Evolutionary conservation across 805 yeast genomes (phyloP).

Genomic region (Metschnikowia corniflorae): DNA sequence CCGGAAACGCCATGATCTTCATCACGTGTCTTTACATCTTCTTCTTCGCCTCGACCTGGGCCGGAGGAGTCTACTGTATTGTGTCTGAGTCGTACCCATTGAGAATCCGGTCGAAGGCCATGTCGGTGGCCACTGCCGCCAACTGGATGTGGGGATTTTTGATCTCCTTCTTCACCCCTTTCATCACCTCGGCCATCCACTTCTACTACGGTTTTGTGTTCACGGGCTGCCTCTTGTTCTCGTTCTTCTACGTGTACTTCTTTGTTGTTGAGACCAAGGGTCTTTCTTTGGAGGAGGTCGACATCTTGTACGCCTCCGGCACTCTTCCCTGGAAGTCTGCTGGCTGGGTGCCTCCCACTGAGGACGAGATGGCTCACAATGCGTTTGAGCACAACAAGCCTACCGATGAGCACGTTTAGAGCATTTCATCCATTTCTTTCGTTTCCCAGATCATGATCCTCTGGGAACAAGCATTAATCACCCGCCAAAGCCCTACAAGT

Average conservation of each 20-base stretch:
- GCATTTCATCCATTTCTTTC: not conserved
- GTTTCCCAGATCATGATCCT: not conserved
- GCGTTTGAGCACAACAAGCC: slow-evolving; percentile 36
- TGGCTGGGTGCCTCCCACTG: slow-evolving; percentile 49
- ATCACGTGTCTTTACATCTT: slow-evolving; percentile 62
- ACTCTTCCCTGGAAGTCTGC: slow-evolving; percentile 41
- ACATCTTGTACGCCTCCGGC: slow-evolving; percentile 53
- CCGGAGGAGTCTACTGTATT: slow-evolving; percentile 64
- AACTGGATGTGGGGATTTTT: slow-evolving; percentile 65
- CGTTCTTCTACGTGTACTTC: slow-evolving; percentile 68
- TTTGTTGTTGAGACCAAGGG: slow-evolving; percentile 78
- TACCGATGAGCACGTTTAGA: slow-evolving; percentile 10
- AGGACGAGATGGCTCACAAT: slow-evolving; percentile 32
- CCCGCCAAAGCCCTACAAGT: no score
- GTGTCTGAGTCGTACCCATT: slow-evolving; percentile 68
- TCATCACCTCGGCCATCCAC: slow-evolving; percentile 56
- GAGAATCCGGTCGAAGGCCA: slow-evolving; percentile 58
- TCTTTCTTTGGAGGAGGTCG: slow-evolving; percentile 77
- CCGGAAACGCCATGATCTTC: slow-evolving; percentile 61
- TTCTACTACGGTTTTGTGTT: slow-evolving; percentile 67
- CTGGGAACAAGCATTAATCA: no score
- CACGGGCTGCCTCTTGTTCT: slow-evolving; percentile 59
- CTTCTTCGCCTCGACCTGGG: slow-evolving; percentile 72
- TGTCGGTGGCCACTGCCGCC: slow-evolving; percentile 62
- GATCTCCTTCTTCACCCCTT: slow-evolving; percentile 68